Base-by-base conservation (phyloP, 2,329 filamentous ascomycete species). In the Basipetospora chlamydospora region DNA sequence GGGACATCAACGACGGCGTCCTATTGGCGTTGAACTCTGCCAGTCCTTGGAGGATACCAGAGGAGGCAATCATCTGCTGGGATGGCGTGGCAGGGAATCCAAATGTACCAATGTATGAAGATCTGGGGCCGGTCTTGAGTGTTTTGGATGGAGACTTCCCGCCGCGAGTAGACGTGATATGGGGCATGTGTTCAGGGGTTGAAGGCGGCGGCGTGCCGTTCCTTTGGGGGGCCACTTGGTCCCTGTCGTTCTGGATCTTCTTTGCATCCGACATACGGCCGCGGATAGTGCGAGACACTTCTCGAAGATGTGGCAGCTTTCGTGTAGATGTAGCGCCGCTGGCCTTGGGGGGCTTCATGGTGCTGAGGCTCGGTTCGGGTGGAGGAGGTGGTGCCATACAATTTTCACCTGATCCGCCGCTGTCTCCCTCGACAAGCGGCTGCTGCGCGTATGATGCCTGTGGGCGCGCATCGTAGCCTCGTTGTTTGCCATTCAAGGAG, bases 221-320 rank as follows among this genome's bases (percentile, higher is more conserved):
- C 33, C 43, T 43, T 48, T 23, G 22, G 6, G 22, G 54, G 48
- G 53, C 62, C 65, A 62, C 67, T 70, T 65, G 67, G 64, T 50
- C 54, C 47, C 53, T 53, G 42, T 45, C 41, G 44, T 39, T n/a
- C 33, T 39, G 16, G 50, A 43, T 23, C 10, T 32, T 23, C 6
- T 23, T 23, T 23, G 22, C 11, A 11, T 23, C 11, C 11, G 22
- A 11, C 6, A 23, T 6, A 6, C 6, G 22, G 22, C 11, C 11
- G 22, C 22, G 6, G 11, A 11, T 6, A 6, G 6, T 11, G 11
- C 11, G 22, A 23, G 58, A 68, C 50, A 53, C 64, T 56, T 63
- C 60, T 59, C 61, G 63, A 35, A 35, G 49, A 41, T 36, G 51
- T 42, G 43, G 43, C 31, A 49, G 35, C 20, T 42, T 48, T 47